Evolutionary conservation across 1,284 basidiomycete species (phyloP).

Genomic region (Hymenochaete sp.): DNA sequence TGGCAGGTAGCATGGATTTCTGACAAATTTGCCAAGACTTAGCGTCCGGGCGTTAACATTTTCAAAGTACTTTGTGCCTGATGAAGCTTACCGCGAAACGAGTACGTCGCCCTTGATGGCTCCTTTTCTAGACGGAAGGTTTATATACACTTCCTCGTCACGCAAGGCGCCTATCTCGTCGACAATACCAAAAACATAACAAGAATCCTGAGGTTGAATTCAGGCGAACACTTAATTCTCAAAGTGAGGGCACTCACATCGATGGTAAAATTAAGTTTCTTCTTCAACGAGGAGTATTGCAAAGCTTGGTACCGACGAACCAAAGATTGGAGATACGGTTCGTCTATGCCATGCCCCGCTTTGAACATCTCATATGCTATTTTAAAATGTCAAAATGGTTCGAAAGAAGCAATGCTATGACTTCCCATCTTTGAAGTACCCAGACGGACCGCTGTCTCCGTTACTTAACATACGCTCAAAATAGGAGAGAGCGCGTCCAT

Average conservation of each 20-base stretch:
- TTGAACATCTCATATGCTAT: too few species aligned
- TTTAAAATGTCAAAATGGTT: too few species aligned
- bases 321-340: too few species aligned
- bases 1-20: conserved; percentile 22
- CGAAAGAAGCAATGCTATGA: too few species aligned
- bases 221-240: not conserved
- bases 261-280: conserved; percentile 23
- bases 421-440: too few species aligned
- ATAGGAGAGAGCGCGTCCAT: too few species aligned
- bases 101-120: conserved; percentile 19
- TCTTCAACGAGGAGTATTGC: conserved; percentile 17
- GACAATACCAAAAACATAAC: conserved; percentile 22
- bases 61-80: not conserved
- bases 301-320: too few species aligned
- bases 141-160: conserved; percentile 25
- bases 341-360: too few species aligned
- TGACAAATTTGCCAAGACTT: too few species aligned
- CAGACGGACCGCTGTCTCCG: too few species aligned
- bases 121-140: conserved; percentile 20
- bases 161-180: conserved; percentile 21
- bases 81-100: conserved; percentile 17
- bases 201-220: conserved; percentile 17
- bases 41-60: too few species aligned
- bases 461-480: too few species aligned
- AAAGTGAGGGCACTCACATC: conserved; percentile 16